These are phyloP conservation scores for Omphalea diandra DNA, from an alignment of 441 rosid genomes.

Conservation along the genomic window DNA sequence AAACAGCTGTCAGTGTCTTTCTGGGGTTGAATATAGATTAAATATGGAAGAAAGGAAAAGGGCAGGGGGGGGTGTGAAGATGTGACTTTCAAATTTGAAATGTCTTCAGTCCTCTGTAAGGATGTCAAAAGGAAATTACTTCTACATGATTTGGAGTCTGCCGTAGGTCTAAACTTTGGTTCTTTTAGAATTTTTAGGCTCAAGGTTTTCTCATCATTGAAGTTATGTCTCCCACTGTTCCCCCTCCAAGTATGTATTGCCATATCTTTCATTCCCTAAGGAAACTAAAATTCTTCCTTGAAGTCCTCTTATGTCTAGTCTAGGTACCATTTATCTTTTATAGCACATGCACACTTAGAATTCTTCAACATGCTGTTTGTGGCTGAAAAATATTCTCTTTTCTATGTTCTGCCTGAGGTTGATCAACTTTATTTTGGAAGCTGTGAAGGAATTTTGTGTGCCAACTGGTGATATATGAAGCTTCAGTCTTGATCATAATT, in stretches of 20 bases:
- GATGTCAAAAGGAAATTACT: background rate
- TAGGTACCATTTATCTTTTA: background rate
- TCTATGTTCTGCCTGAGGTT: background rate
- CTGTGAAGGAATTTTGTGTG: background rate
- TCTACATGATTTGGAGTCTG: too few relatives aligned
- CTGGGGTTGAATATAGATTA: background rate
- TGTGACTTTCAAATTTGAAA: background rate
- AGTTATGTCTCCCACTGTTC: background rate
- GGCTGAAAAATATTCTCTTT: background rate
- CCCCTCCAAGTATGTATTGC: background rate
- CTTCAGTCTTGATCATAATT: background rate
- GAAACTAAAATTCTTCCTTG: background rate
- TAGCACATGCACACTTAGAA: background rate
- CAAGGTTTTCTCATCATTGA: background rate
- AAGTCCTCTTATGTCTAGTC: background rate
- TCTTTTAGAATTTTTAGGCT: too few relatives aligned
- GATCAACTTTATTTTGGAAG: background rate
- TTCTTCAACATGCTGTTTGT: background rate
- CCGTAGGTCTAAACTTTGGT: too few relatives aligned
- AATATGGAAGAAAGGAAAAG: background rate
- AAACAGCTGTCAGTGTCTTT: background rate
- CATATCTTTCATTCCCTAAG: background rate
- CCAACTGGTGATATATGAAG: background rate
- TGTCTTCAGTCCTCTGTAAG: background rate
- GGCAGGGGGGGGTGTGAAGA: background rate